Base-by-base conservation (phyloP, 2,329 filamentous ascomycete species). In the Colletotrichum tabaci region DNA sequence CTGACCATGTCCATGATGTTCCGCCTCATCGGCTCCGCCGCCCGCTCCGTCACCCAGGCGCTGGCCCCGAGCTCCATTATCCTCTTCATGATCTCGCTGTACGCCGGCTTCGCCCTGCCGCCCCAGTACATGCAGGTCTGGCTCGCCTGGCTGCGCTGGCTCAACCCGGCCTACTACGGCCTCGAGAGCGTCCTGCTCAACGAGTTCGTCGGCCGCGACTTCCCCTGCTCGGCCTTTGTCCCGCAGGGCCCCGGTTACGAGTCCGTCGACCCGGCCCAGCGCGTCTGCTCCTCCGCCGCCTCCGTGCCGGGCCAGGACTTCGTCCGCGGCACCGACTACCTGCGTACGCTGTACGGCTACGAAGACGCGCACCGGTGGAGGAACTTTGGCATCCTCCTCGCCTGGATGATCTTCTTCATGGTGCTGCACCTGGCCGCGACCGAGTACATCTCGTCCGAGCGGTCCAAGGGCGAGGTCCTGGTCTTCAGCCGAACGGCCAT, bases 1-100 rank as follows among this genome's bases (percentile, higher is more conserved):
- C 76, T 93, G 73, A 84, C 86, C 61, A 92, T 92, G 89, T 91
- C 88, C 30, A 91, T 91, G 86, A 82, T 91, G 70, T 93, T 93
- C 84, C 86, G 91, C 1, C 65, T 74, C 26, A 73, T 75, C 5
- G 72, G 66, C 0, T 74, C 72, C 87, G 56, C 84, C 3, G 86
- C 86, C 1, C 85, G 85, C 61, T 87, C 86, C 1, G 78, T 88
- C 8, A 82, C 85, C 2, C 85, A 88, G 76, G 87, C 87, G 15
- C 83, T 89, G 80, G 84, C 87, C 2, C 81, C 87, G 61, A 85
- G 86, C 16, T 86, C 86, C 69, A 81, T 89, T 4, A 79, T 88
- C 21, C 84, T 89, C 4, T 47, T 73, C 9, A 30, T 66, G 10
- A 71, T 91, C 15, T 82, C 89, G 68, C 85, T 80, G 4, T 81